Evolutionary conservation across 164 flowering plant species (phyloP).

Genomic region (Aristolochia fimbriata): DNA sequence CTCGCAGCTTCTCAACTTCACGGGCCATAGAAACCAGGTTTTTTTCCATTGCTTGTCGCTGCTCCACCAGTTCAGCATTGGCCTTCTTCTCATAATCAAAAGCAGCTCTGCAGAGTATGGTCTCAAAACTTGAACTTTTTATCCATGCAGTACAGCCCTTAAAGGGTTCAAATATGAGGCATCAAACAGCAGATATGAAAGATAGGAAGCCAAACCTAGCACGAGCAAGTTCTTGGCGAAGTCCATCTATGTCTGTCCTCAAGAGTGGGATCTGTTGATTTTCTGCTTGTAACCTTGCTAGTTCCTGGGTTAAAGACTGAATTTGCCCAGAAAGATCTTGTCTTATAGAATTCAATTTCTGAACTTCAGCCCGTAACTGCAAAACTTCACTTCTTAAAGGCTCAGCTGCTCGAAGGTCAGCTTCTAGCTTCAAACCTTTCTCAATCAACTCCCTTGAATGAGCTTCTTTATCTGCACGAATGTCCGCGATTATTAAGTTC

Average conservation of each 20-base stretch:
- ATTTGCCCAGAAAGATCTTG: conserved; percentile 62
- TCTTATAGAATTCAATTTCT: conserved; percentile 44
- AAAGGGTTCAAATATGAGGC: neutral
- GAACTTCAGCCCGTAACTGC: conserved; percentile 60
- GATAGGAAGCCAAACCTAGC: conserved; percentile 48
- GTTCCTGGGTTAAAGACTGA: conserved; percentile 53
- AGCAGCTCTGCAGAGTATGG: conserved; percentile 40
- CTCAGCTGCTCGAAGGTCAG: conserved; percentile 79
- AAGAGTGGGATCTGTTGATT: conserved; percentile 63
- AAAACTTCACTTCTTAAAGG: conserved; percentile 57
- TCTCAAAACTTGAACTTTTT: no score
- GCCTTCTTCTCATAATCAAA: conserved; percentile 86
- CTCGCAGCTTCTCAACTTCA: conserved; percentile 86
- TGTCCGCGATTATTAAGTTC: conserved; percentile 52
- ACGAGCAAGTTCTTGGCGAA: conserved; percentile 77
- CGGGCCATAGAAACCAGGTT: conserved; percentile 87
- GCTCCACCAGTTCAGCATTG: conserved; percentile 68
- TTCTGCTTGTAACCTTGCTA: conserved; percentile 53
- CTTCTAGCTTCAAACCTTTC: conserved; percentile 73
- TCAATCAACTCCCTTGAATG: conserved; percentile 73
- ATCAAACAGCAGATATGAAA: neutral
- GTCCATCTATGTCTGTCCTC: conserved; percentile 60
- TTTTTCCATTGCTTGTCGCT: conserved; percentile 83
- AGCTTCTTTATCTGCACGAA: conserved; percentile 65
- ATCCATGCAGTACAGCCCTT: neutral